Conservation (phyloP, 2,329 filamentous ascomycete genomes). For the Aaosphaeria pasadenensis region DNA sequence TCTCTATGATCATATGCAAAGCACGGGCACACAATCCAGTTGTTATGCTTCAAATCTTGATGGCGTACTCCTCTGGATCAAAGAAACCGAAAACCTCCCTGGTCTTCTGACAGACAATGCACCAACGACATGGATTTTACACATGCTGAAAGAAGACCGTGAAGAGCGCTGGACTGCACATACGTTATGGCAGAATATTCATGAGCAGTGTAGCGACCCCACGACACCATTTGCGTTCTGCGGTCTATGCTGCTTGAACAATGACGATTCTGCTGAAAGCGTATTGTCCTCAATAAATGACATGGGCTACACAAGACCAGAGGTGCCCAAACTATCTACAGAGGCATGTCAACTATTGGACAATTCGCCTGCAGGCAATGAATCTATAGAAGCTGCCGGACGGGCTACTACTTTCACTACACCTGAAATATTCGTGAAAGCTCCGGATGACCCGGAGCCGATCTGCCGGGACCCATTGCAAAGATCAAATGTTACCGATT, state of each 20-base stretch:
- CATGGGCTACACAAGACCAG: slow-evolving; percentile 1
- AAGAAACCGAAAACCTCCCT: neutral
- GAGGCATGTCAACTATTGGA: too few species aligned
- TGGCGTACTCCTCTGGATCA: neutral
- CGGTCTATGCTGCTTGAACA: neutral
- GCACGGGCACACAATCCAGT: neutral
- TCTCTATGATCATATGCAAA: neutral
- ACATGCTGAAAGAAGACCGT: neutral
- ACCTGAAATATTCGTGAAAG: too few species aligned
- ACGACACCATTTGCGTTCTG: neutral
- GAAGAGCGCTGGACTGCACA: neutral
- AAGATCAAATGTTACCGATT: too few species aligned
- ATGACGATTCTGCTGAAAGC: neutral
- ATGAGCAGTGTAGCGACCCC: neutral
- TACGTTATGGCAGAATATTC: neutral
- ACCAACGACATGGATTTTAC: neutral
- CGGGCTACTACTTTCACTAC: too few species aligned
- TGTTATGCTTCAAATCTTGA: neutral
- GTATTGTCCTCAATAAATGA: neutral
- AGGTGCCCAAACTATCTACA: slow-evolving; percentile 11
- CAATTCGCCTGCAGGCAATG: too few species aligned
- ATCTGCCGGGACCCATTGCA: too few species aligned
- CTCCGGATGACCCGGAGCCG: too few species aligned
- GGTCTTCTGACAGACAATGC: neutral
- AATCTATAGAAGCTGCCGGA: too few species aligned